Base-by-base conservation (phyloP, 441 rosid genomes). In the Populus hybrid region DNA sequence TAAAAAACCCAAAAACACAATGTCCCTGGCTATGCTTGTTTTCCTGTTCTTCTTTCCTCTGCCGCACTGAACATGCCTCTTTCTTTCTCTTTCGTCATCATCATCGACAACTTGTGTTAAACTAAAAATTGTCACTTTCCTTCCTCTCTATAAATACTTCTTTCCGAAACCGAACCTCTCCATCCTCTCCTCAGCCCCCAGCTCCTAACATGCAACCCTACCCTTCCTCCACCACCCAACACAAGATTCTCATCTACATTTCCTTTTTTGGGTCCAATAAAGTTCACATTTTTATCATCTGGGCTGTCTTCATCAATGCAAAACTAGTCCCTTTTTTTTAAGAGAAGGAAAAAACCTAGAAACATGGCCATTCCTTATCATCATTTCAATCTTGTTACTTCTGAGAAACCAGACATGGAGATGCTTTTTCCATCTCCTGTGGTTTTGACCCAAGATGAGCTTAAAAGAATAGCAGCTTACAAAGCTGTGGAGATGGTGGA, bases 401-500 rank as follows among this genome's bases (percentile, higher is more conserved):
- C 81, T 21, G 77, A 69, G 26, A 73, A 70, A 35, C 20, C 78
- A 23, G 59, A 14, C 9, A 40, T 69, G 68, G 68, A 71, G 57
- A 34, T 71, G 36, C 67, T 68, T 10, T 72, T 81, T 28, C 68
- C 84, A 20, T 81, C 90, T 0, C 87, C 88, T 0, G 84, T 83
- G 32, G 46, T 83, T 4, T 82, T 89, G 28, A 87, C 95, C 73
- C 97, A 93, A 77, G 97, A 94, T 81, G 94, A 93, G 26, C 91
- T 94, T 34, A 94, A 94, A 86, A 88, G 85, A 69, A 90, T 90
- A 65, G 97, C 98, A 16, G 99, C 95, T 38, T 90, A 87, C 87
- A 93, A 90, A 71, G 99, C 99, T n/a, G 97, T 94, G 0, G 97
- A 93, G 72, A 87, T 78, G 75, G 98, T 93, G 8, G 76, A 87